Evolutionary conservation across 1,284 basidiomycete species (phyloP).

Genomic region (Sanghuangporus sanghuang): DNA sequence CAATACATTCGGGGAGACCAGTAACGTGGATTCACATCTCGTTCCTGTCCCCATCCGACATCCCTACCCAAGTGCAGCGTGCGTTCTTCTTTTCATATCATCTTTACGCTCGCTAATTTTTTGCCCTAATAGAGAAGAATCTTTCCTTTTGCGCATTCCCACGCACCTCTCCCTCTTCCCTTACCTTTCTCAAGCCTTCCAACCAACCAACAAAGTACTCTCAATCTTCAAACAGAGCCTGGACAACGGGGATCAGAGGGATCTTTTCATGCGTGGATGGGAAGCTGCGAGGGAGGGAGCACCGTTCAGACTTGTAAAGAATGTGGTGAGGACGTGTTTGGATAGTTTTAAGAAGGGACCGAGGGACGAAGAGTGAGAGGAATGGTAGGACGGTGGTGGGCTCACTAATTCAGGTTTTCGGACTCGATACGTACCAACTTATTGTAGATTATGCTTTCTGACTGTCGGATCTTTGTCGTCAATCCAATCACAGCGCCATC

Average conservation of each 20-base stretch:
- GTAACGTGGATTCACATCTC: neutral
- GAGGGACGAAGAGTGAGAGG: constrained; percentile 8
- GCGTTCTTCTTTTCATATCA: neutral
- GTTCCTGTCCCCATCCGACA: neutral
- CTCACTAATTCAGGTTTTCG: too few relatives aligned
- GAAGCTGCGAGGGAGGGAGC: constrained; percentile 50
- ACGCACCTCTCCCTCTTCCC: constrained; percentile 34
- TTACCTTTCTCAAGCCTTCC: constrained; percentile 41
- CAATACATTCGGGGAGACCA: neutral
- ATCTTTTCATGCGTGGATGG: constrained; percentile 46
- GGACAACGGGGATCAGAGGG: constrained; percentile 43
- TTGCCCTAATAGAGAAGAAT: constrained; percentile 23
- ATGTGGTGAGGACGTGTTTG: constrained; percentile 33
- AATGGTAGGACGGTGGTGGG: too few relatives aligned
- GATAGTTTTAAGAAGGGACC: constrained; percentile 10
- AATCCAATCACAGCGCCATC: neutral
- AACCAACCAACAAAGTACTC: constrained; percentile 44
- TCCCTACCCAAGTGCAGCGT: constrained; percentile 12
- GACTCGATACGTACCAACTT: too few relatives aligned
- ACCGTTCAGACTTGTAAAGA: constrained; percentile 46
- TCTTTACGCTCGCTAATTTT: too few relatives aligned
- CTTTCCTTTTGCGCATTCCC: constrained; percentile 31
- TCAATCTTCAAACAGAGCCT: constrained; percentile 43
- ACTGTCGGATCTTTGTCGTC: too few relatives aligned
- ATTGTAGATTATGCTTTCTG: too few relatives aligned